Conservation (phyloP, 345 rosid genomes). For the Draba incana region DNA sequence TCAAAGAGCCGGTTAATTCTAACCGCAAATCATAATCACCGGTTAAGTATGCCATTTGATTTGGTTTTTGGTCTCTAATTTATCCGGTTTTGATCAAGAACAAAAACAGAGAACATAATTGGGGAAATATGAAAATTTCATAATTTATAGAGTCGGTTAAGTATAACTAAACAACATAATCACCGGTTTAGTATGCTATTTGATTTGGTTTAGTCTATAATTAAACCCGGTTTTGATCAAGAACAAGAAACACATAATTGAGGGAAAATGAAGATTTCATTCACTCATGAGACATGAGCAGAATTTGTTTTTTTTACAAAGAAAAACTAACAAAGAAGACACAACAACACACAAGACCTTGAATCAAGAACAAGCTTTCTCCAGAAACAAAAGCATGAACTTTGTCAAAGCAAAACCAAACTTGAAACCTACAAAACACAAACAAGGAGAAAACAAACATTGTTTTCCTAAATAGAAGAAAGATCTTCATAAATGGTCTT, state of each 20-base stretch:
- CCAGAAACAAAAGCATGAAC: conserved; percentile 28
- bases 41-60: neutral
- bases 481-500: conserved; percentile 97
- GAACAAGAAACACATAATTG: neutral
- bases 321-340: conserved; percentile 29
- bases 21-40: neutral
- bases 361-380: conserved; percentile 32
- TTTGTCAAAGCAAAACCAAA: conserved; percentile 23
- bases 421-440: conserved; percentile 27
- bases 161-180: neutral
- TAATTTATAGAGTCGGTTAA: neutral
- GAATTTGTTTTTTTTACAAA: conserved; percentile 35
- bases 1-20: conserved; percentile 6
- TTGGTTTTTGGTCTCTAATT: neutral
- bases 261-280: conserved; percentile 13
- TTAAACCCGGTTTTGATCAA: neutral
- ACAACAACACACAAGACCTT: conserved; percentile 25
- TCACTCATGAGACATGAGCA: conserved; percentile 45
- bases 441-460: neutral
- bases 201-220: neutral
- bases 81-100: neutral
- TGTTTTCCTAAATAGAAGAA: conserved; percentile 65
- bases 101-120: neutral
- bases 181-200: neutral
- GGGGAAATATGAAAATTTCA: neutral